Evolutionary conservation across 805 yeast species (phyloP), one percentile per base, ranked within the genome.

Genomic region (Suhomyces xylopsoci): DNA sequence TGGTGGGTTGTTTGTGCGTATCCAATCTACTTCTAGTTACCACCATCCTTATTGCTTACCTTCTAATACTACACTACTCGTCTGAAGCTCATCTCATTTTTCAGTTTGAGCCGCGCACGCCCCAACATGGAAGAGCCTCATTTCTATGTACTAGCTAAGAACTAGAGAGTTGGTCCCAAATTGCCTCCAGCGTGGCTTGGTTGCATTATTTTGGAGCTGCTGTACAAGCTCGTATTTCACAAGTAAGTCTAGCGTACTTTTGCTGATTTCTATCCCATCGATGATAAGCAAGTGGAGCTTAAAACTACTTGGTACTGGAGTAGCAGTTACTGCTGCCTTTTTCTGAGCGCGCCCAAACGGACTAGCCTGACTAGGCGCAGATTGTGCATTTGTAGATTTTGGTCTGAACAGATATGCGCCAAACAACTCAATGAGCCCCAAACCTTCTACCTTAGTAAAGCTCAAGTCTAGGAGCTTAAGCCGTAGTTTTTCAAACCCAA

Each of bases 371-470:
- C 1, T 10, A 19, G 24, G 42, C 14, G 19, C 10, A 14, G 45
- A 42, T 12, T 12, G 32, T 5, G n/a, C 10, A 12, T 3, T 14
- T 42, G 28, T 22, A 14, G 10, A 3, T 14, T 42, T 42, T 8
- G 54, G 55, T 38, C 9, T 38, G 24, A 19, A 38, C 42, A 19
- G 42, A 45, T 47, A 45, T 3, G 51, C 53, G 15, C 54, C 52
- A 32, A 73, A 62, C 12, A 74, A 56, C 42, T 62, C 65, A 50
- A 75, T 65, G 9, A 75, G 57, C 1, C 77, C 77, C n/a, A 68
- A 66, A 1, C 80, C 80, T 48, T 67, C 71, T 2, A 75, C 60
- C 47, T 54, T 60, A 49, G 73, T 67, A 46, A 69, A 73, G 50
- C 78, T 72, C n/a, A 75, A 51, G 54, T 75, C 79, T 15, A 74